Conservation (phyloP, 2,329 filamentous ascomycete species). For the Phialocephala sp. region DNA sequence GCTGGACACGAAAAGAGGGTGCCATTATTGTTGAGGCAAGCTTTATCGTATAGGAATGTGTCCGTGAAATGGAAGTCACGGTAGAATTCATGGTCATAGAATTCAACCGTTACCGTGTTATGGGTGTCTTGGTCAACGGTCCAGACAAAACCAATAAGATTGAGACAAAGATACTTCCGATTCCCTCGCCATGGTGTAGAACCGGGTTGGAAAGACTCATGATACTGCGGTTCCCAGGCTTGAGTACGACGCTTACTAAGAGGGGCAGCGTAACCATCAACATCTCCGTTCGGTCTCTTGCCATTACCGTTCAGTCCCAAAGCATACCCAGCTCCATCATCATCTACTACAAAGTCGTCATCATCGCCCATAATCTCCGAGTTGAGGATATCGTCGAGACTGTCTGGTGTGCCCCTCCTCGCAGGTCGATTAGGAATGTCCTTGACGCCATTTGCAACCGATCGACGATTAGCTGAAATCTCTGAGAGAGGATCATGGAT, state of each 20-base stretch:
- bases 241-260: slow-evolving; percentile 49
- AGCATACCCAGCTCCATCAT: slow-evolving; percentile 91
- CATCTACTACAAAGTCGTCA: slow-evolving; percentile 88
- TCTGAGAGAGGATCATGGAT: slow-evolving; percentile 81
- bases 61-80: slow-evolving; percentile 98
- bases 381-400: slow-evolving; percentile 81
- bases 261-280: slow-evolving; percentile 44
- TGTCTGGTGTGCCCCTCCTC: slow-evolving; percentile 71
- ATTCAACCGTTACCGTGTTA: slow-evolving; percentile 94
- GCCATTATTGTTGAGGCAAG: slow-evolving; percentile 85
- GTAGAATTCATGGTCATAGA: slow-evolving; percentile 92
- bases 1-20: slow-evolving; percentile 84
- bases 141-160: slow-evolving; percentile 94
- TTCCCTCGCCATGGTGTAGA: slow-evolving; percentile 96
- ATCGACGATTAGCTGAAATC: slow-evolving; percentile 67
- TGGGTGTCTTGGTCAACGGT: slow-evolving; percentile 94
- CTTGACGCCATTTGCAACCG: slow-evolving; percentile 59
- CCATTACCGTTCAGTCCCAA: slow-evolving; percentile 65
- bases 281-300: slow-evolving; percentile 61
- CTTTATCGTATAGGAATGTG: slow-evolving; percentile 94
- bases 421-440: slow-evolving; percentile 53
- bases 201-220: slow-evolving; percentile 89
- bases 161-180: slow-evolving; percentile 89
- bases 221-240: slow-evolving; percentile 65
- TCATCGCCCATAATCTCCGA: slow-evolving; percentile 59